phyloP scores from a whole-genome alignment of 805 yeast species.

The Nakazawaea wyomingensis region DNA sequence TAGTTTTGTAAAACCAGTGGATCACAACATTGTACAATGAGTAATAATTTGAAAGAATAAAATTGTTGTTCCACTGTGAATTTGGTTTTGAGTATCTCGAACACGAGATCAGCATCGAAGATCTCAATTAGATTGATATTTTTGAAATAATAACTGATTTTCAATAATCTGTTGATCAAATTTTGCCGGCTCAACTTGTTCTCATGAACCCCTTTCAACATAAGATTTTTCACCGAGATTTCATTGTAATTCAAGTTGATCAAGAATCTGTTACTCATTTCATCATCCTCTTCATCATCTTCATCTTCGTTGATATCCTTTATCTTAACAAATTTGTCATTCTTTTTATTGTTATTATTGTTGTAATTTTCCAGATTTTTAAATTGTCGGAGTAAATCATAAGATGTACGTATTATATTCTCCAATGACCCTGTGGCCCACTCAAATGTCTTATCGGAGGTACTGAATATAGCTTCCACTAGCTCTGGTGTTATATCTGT shows the following conservation, averaged over 20 bases:
- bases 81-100: neutral
- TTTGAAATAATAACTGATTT: conserved; percentile 1
- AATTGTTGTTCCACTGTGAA: neutral
- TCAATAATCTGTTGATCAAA: neutral
- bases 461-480: neutral
- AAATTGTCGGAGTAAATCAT: conserved; percentile 1
- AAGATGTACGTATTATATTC: neutral
- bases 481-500: neutral
- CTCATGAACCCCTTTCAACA: neutral
- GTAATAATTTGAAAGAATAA: conserved; percentile 1
- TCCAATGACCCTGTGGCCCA: conserved; percentile 1
- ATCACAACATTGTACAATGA: neutral
- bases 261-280: neutral
- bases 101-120: neutral
- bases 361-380: neutral
- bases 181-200: neutral
- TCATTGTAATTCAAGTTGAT: conserved; percentile 1
- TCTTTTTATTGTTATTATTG: neutral
- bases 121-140: neutral
- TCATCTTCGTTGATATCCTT: neutral
- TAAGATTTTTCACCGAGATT: neutral
- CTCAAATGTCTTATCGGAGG: neutral
- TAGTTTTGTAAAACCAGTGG: neutral
- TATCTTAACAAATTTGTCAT: neutral
- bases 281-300: neutral